Conservation (phyloP, 768 basidiomycete species). For the Mycena vulgaris region DNA sequence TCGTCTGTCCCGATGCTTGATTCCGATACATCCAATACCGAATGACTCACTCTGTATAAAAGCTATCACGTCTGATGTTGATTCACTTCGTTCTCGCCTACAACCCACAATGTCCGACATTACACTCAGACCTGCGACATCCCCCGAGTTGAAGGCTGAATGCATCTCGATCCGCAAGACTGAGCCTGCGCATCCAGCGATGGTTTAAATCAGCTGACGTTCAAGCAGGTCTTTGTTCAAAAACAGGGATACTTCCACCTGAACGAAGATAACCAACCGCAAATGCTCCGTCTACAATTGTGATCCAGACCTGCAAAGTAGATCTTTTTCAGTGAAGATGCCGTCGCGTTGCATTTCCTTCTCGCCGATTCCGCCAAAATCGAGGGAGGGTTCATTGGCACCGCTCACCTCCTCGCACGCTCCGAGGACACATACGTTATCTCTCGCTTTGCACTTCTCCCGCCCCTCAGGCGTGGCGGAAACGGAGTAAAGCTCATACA, state of each 20-base stretch:
- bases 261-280: conserved; percentile 17
- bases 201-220: background rate
- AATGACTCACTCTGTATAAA: too few species aligned
- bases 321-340: background rate
- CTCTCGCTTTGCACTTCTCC: conserved; percentile 9
- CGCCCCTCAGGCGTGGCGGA: background rate
- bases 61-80: too few species aligned
- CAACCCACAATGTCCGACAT: background rate
- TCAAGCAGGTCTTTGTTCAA: conserved; percentile 3
- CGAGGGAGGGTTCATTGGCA: conserved; percentile 5
- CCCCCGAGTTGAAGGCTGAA: background rate
- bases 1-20: too few species aligned
- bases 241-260: conserved; percentile 9
- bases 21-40: too few species aligned
- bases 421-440: background rate
- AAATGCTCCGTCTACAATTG: background rate
- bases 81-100: background rate
- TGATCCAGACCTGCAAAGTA: background rate
- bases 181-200: background rate
- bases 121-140: background rate
- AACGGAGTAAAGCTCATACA: background rate
- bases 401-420: background rate
- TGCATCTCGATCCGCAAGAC: conserved; percentile 9
- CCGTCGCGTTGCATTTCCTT: conserved; percentile 6
- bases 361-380: background rate